A percentile compares a stretch with the other conserved stretches of the same genome.
Conservation (phyloP, 2,329 filamentous ascomycete species). For the Fusarium sp. region DNA sequence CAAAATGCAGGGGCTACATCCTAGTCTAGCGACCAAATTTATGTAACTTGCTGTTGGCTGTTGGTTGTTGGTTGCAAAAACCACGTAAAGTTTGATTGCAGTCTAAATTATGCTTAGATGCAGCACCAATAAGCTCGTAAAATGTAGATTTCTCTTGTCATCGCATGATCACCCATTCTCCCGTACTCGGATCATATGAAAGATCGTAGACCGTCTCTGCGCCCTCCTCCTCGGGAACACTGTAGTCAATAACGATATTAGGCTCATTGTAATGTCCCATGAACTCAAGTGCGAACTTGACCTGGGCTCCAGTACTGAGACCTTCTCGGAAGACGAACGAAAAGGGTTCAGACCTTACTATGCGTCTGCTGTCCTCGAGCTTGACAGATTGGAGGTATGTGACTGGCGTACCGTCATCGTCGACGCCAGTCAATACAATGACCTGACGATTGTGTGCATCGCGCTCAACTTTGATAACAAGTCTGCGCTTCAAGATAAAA, state of each 20-base stretch:
- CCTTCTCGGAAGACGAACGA: constrained; percentile 48
- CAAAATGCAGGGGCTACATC: background rate
- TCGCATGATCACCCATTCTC: constrained; percentile 20
- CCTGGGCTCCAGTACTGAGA: constrained; percentile 31
- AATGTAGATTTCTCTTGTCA: rapidly evolving
- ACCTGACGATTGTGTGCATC: constrained; percentile 38
- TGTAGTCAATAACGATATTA: constrained; percentile 40
- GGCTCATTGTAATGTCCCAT: constrained; percentile 61
- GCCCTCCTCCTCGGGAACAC: background rate
- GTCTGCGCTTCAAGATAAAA: constrained; percentile 51
- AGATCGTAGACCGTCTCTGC: constrained; percentile 1
- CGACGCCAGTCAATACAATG: constrained; percentile 49
- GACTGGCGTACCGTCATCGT: constrained; percentile 54
- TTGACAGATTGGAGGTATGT: constrained; percentile 55
- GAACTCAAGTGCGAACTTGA: constrained; percentile 57
- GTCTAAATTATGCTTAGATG: background rate
- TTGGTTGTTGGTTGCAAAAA: background rate
- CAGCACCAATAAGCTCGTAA: background rate
- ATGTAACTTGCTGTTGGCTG: background rate
- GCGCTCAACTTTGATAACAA: constrained; percentile 45
- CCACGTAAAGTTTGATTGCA: background rate
- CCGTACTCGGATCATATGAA: constrained; percentile 15
- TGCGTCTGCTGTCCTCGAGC: constrained; percentile 51
- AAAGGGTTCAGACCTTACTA: constrained; percentile 52
- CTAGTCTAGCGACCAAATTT: background rate